Percentiles rank a stretch among this genome's conserved stretches.
These are phyloP conservation scores for Thelephora ganbajun DNA, from an alignment of 768 basidiomycete genomes.

Conservation along the genomic window DNA sequence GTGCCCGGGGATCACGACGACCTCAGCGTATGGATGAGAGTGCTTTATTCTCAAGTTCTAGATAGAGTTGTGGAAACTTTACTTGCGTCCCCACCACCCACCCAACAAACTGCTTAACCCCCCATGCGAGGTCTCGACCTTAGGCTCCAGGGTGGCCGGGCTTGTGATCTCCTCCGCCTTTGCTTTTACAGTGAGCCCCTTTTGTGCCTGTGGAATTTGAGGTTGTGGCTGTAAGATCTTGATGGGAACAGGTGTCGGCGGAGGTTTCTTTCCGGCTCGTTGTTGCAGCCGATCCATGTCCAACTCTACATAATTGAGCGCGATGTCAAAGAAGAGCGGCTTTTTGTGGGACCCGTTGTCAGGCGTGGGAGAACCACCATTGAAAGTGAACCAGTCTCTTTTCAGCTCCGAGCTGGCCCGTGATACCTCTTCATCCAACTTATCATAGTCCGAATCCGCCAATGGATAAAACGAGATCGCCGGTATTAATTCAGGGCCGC, in stretches of 20 bases:
- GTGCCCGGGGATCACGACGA: too few relatives aligned
- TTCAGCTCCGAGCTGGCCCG: constrained; percentile 40
- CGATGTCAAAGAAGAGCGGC: constrained; percentile 87
- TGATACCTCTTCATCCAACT: constrained; percentile 37
- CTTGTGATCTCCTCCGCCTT: constrained; percentile 40
- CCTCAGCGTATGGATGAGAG: too few relatives aligned
- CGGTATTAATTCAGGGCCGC: constrained; percentile 33
- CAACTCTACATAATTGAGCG: constrained; percentile 80
- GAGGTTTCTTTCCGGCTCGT: constrained; percentile 48
- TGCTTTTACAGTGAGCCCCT: constrained; percentile 36
- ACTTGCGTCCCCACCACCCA: constrained; percentile 67
- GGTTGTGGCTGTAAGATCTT: constrained; percentile 5
- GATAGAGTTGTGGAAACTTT: constrained; percentile 1
- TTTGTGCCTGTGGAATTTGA: constrained; percentile 22
- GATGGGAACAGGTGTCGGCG: constrained; percentile 12
- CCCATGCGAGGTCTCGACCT: constrained; percentile 25
- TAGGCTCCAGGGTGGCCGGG: constrained; percentile 35
- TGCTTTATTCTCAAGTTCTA: background rate
- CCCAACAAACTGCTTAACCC: constrained; percentile 59
- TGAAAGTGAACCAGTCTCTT: constrained; percentile 66
- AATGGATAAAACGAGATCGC: constrained; percentile 43
- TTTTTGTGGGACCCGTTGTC: constrained; percentile 51
- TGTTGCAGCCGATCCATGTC: constrained; percentile 68
- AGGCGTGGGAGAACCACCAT: constrained; percentile 40
- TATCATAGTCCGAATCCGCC: constrained; percentile 23